phyloP scores from a whole-genome alignment of 2,329 filamentous ascomycete species.

The Aspergillus ibericus region DNA sequence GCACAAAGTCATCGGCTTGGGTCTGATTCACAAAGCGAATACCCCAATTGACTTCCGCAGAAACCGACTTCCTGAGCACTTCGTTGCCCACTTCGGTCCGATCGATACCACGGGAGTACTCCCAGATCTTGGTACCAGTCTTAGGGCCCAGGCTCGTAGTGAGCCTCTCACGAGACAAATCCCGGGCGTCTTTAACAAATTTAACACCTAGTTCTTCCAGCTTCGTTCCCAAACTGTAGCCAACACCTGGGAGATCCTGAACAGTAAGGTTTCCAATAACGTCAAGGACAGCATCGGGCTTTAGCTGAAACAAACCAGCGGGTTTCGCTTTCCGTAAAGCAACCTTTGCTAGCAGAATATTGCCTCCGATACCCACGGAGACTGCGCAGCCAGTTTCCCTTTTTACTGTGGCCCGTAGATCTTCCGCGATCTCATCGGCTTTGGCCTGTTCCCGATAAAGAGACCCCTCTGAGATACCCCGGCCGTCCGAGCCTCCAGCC shows the following conservation, averaged over 20 bases:
- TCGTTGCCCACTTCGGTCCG: conserved; percentile 81
- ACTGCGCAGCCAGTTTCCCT: conserved; percentile 78
- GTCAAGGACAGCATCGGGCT: conserved; percentile 73
- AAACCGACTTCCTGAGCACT: conserved; percentile 85
- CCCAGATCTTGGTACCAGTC: conserved; percentile 85
- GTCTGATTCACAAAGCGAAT: conserved; percentile 88
- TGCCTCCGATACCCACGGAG: conserved; percentile 87
- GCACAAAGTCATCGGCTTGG: conserved; percentile 91
- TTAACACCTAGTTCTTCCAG: conserved; percentile 83
- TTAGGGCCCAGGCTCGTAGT: conserved; percentile 78
- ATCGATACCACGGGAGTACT: conserved; percentile 88
- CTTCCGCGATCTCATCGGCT: conserved; percentile 68
- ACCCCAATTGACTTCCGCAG: conserved; percentile 97
- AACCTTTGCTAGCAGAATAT: conserved; percentile 87
- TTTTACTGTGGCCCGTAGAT: conserved; percentile 69
- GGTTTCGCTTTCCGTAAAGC: conserved; percentile 91
- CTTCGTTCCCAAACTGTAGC: conserved; percentile 81
- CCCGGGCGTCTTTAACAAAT: conserved; percentile 78
- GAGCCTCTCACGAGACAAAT: conserved; percentile 73
- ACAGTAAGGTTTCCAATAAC: conserved; percentile 78
- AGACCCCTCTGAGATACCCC: conserved; percentile 64
- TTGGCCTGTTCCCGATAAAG: conserved; percentile 76
- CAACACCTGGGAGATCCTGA: conserved; percentile 85
- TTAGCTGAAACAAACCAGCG: conserved; percentile 86
- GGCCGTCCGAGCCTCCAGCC: conserved; percentile 65